A percentile compares a stretch with the other conserved stretches of the same genome.
Conservation (phyloP, 2,329 filamentous ascomycete genomes). For the Claviceps capensis region DNA sequence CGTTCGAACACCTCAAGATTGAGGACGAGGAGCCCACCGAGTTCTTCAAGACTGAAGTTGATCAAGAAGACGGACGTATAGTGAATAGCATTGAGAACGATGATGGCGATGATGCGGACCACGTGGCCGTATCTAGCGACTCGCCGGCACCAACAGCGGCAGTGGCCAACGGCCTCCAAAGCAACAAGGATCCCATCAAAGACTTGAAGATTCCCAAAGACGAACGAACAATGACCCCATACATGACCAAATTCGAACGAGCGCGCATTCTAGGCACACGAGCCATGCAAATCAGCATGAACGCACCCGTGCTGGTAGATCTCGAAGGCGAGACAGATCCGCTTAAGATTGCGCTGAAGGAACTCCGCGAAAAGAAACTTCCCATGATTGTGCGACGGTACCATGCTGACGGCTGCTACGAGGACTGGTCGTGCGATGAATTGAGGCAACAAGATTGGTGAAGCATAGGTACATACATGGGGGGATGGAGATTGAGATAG, state of each 20-base stretch:
- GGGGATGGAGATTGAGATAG: too few species aligned
- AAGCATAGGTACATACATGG: too few species aligned
- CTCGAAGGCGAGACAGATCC: slow-evolving; percentile 96
- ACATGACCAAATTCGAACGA: slow-evolving; percentile 98
- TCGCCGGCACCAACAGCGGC: slow-evolving; percentile 30
- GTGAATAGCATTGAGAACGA: slow-evolving; percentile 27
- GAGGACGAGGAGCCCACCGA: slow-evolving; percentile 55
- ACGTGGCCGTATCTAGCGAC: slow-evolving; percentile 49
- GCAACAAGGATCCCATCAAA: slow-evolving; percentile 42
- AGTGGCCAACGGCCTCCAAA: slow-evolving; percentile 38
- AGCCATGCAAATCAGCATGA: slow-evolving; percentile 96
- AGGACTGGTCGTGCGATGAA: slow-evolving; percentile 99
- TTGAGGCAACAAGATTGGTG: slow-evolving; percentile 44
- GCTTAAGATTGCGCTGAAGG: slow-evolving; percentile 92
- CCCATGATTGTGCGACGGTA: slow-evolving; percentile 90
- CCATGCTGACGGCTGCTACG: slow-evolving; percentile 94
- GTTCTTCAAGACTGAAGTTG: slow-evolving; percentile 41
- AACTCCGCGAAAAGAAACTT: slow-evolving; percentile 96
- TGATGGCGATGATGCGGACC: slow-evolving; percentile 35
- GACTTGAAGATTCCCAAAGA: slow-evolving; percentile 87
- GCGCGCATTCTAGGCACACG: slow-evolving; percentile 87
- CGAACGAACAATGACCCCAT: slow-evolving; percentile 82
- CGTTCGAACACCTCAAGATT: slow-evolving; percentile 15
- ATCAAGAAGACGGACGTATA: slow-evolving; percentile 33
- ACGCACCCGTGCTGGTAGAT: slow-evolving; percentile 91